Conservation (phyloP, 208 protist species). For the Crithidia expoeki region DNA sequence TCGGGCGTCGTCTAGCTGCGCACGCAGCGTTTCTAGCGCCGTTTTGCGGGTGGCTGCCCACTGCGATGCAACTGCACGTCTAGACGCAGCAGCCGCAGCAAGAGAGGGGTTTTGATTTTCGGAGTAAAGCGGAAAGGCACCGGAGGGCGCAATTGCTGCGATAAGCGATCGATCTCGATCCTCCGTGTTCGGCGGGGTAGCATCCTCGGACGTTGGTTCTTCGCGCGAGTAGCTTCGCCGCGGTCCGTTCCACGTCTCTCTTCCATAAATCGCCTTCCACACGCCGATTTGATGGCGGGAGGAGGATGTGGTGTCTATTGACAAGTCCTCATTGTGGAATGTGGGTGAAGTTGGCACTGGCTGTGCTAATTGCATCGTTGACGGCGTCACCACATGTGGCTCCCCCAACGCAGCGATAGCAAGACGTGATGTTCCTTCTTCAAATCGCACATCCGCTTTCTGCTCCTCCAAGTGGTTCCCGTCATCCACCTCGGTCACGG, state of each 20-base stretch:
- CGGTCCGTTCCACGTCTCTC: not conserved
- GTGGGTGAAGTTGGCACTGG: not conserved
- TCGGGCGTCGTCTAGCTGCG: slow-evolving; percentile 34
- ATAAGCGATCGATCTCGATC: not conserved
- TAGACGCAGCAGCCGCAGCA: not conserved
- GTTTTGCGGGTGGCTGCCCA: slow-evolving; percentile 51
- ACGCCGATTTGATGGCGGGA: slow-evolving; percentile 7
- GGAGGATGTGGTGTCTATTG: slow-evolving; percentile 5
- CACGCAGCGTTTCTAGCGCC: slow-evolving; percentile 49
- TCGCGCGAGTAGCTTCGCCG: not conserved
- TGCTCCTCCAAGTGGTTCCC: not conserved
- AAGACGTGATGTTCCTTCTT: not conserved
- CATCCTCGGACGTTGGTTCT: not conserved
- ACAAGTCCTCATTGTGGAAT: not conserved
- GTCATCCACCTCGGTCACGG: not conserved
- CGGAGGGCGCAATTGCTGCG: not conserved
- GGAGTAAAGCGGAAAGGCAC: not conserved
- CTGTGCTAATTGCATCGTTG: not conserved
- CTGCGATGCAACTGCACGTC: slow-evolving; percentile 23
- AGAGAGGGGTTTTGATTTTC: not conserved
- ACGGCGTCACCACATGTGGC: not conserved
- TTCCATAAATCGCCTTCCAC: slow-evolving; percentile 14
- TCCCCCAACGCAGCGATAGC: not conserved
- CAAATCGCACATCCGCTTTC: not conserved
- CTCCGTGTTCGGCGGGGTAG: slow-evolving; percentile 1